A percentile compares a stretch with the other conserved stretches of the same genome.
Evolutionary conservation across 139 green algal species (phyloP).

Genomic region (Dunaliella sp.): DNA sequence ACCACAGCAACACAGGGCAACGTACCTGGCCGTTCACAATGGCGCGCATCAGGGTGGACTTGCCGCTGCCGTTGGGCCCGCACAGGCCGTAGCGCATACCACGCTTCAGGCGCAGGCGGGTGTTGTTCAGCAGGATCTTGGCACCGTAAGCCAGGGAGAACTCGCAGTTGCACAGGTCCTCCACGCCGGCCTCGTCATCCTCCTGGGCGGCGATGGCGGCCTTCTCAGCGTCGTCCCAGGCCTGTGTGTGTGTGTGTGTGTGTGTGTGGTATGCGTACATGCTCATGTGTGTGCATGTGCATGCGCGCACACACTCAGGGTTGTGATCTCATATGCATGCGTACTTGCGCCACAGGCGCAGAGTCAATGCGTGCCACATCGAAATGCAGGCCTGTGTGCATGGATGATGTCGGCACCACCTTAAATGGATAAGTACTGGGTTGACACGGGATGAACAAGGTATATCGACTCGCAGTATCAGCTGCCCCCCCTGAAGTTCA

Average conservation of each 20-base stretch:
- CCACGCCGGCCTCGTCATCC: conserved; percentile 77
- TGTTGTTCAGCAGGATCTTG: conserved; percentile 91
- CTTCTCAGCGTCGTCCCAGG: conserved; percentile 8
- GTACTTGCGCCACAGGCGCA: too few relatives aligned
- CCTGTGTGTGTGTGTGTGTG: conserved; percentile 9
- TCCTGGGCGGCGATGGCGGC: conserved; percentile 9
- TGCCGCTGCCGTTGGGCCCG: conserved; percentile 82
- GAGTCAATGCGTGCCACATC: too few relatives aligned
- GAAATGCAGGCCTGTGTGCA: too few relatives aligned
- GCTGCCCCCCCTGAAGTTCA: too few relatives aligned
- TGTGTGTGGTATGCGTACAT: too few relatives aligned
- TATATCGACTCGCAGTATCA: too few relatives aligned
- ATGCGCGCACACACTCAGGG: neutral
- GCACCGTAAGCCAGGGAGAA: conserved; percentile 87
- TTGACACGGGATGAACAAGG: too few relatives aligned
- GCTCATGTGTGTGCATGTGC: neutral
- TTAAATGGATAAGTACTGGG: too few relatives aligned
- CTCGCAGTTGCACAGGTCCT: conserved; percentile 89
- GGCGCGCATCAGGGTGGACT: conserved; percentile 91
- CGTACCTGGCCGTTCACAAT: conserved; percentile 86
- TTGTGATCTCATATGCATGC: too few relatives aligned
- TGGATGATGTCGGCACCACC: too few relatives aligned
- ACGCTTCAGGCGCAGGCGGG: conserved; percentile 71
- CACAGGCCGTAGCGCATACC: conserved; percentile 84
- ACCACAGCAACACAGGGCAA: too few relatives aligned